Evolutionary conservation across 306 rosid genomes (phyloP).

Genomic region (Malus sieversii): DNA sequence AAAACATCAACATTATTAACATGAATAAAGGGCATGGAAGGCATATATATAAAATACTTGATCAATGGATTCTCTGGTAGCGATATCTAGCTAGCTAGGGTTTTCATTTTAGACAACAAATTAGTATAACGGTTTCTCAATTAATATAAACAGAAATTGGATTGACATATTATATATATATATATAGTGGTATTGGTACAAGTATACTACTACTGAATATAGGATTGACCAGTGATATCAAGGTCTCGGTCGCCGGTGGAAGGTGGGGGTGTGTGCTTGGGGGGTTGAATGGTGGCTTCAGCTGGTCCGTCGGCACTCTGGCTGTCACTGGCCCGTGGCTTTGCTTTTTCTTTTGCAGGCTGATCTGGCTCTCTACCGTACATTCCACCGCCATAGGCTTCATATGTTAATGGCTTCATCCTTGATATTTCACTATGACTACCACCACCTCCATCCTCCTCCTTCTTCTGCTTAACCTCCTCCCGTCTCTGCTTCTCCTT

Average conservation of each 20-base stretch:
- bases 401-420: constrained; percentile 50
- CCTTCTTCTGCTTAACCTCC: constrained; percentile 8
- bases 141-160: no score
- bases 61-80: no score
- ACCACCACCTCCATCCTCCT: background rate
- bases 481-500: constrained; percentile 15
- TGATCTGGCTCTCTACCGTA: constrained; percentile 38
- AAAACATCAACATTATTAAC: no score
- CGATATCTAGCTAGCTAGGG: no score
- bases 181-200: no score
- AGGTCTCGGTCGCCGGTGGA: constrained; percentile 55
- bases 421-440: constrained; percentile 12
- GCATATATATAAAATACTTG: no score
- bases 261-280: constrained; percentile 38
- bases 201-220: constrained; percentile 36
- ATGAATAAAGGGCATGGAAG: no score
- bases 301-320: constrained; percentile 63
- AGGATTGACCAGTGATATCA: constrained; percentile 67
- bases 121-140: no score
- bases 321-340: constrained; percentile 45
- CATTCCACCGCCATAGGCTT: constrained; percentile 73
- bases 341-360: background rate
- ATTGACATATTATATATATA: no score
- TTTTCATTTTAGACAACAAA: no score
- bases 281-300: constrained; percentile 22